phyloP scores from a whole-genome alignment of 768 basidiomycete genomes.

The Coprinopsis cinerea region DNA sequence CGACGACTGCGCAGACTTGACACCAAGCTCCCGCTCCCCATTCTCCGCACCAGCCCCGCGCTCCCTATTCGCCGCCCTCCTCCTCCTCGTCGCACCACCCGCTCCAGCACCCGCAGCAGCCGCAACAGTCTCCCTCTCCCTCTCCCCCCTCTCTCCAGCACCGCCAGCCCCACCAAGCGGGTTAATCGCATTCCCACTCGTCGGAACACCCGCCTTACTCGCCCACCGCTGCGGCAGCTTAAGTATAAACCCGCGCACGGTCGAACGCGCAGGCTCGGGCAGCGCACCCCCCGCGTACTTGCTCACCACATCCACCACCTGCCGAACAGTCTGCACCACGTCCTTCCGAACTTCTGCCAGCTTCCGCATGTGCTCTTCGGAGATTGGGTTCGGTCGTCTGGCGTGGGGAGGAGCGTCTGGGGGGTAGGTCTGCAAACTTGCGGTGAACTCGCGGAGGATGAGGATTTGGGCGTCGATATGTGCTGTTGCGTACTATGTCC shows the following conservation, averaged over 20 bases:
- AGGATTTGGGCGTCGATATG: conserved; percentile 87
- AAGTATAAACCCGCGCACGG: conserved; percentile 73
- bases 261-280: conserved; percentile 73
- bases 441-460: conserved; percentile 78
- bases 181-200: conserved; percentile 10
- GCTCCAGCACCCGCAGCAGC: conserved; percentile 28
- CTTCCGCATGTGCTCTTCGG: conserved; percentile 52
- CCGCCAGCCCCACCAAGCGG: background rate
- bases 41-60: background rate
- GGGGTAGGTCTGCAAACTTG: conserved; percentile 52
- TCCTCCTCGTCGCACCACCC: conserved; percentile 22
- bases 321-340: conserved; percentile 82
- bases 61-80: conserved; percentile 20
- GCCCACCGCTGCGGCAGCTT: conserved; percentile 82
- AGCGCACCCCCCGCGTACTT: conserved; percentile 83
- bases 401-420: conserved; percentile 23
- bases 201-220: conserved; percentile 29
- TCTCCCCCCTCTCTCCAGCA: conserved; percentile 17
- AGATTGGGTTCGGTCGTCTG: conserved; percentile 27
- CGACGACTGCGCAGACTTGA: background rate
- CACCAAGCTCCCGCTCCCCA: background rate
- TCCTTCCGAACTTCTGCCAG: conserved; percentile 71
- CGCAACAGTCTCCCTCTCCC: conserved; percentile 26
- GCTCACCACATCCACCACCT: conserved; percentile 82
- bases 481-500: conserved; percentile 85